These are phyloP conservation scores for Fragosphaeria purpurea DNA, from an alignment of 2,329 filamentous ascomycete species.

Conservation along the genomic window DNA sequence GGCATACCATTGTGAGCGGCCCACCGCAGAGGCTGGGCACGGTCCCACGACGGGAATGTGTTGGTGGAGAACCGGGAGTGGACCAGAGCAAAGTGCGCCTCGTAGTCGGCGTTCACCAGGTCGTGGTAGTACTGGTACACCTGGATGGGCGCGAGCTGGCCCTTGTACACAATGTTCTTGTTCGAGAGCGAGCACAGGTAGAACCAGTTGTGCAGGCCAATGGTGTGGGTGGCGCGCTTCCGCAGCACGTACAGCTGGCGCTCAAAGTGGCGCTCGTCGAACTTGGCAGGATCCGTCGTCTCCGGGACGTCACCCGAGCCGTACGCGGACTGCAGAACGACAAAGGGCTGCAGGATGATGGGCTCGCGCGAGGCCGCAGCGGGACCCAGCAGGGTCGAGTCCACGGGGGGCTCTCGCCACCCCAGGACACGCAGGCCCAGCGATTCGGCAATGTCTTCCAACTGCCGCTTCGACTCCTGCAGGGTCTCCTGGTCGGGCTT, in stretches of 20 bases:
- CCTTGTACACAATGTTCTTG: conserved; percentile 99
- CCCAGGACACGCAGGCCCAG: conserved; percentile 84
- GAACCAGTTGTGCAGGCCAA: conserved; percentile 97
- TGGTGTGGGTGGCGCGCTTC: conserved; percentile 89
- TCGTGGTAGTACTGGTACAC: conserved; percentile 98
- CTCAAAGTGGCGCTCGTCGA: conserved; percentile 81
- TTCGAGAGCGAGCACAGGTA: conserved; percentile 94
- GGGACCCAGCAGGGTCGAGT: conserved; percentile 85
- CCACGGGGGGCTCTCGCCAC: conserved; percentile 91
- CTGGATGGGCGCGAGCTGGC: conserved; percentile 85
- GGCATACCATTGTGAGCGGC: conserved; percentile 96
- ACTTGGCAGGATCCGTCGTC: conserved; percentile 65
- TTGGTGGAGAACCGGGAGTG: conserved; percentile 98
- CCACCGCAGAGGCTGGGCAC: conserved; percentile 92
- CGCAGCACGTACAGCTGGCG: conserved; percentile 87
- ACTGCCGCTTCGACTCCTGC: conserved; percentile 80
- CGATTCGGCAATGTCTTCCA: conserved; percentile 86
- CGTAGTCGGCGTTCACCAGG: conserved; percentile 91
- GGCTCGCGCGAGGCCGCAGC: conserved; percentile 91
- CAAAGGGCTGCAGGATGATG: conserved; percentile 88
- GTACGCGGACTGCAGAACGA: conserved; percentile 72
- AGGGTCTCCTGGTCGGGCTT: conserved; percentile 88
- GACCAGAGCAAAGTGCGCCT: conserved; percentile 92
- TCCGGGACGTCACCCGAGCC: conserved; percentile 64
- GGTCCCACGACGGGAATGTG: conserved; percentile 97